Evolutionary conservation across 2,329 filamentous ascomycete genomes (phyloP).

Genomic region (Penicillium corylophilum): DNA sequence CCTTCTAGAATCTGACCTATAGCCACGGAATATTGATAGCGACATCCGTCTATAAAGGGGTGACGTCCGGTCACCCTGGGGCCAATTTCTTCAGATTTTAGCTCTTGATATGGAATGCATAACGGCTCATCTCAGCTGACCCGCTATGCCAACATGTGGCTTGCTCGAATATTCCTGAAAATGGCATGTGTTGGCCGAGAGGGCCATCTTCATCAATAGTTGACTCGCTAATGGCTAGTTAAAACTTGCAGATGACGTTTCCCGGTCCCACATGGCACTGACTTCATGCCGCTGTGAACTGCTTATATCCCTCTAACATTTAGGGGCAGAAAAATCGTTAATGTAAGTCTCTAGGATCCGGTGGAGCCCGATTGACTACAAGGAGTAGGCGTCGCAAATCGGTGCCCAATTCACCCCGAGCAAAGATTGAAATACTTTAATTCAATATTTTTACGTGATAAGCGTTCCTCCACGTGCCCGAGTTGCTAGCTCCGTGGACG

Average conservation of each 20-base stretch:
- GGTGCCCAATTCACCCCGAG: neutral
- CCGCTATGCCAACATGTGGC: neutral
- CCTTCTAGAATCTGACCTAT: neutral
- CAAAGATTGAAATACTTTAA: neutral
- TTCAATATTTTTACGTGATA: neutral
- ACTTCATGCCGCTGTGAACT: too few relatives aligned
- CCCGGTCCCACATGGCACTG: neutral
- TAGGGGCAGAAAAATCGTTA: neutral
- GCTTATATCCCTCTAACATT: neutral
- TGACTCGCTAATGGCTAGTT: neutral
- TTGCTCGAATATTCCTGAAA: neutral
- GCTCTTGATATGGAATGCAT: neutral
- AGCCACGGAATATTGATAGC: neutral
- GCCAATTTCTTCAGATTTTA: neutral
- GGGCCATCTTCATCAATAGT: neutral
- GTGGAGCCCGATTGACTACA: neutral
- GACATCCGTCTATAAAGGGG: too few relatives aligned
- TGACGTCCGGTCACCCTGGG: neutral
- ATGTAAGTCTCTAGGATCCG: neutral
- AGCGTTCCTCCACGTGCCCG: neutral
- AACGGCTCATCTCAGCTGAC: neutral
- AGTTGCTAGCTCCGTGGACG: neutral
- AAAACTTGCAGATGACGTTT: neutral
- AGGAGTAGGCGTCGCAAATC: neutral
- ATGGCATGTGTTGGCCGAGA: neutral